Percentiles rank a stretch among this genome's conserved stretches.
Evolutionary conservation across 2,329 filamentous ascomycete genomes (phyloP).

Genomic region (Tolypocladium paradoxum): DNA sequence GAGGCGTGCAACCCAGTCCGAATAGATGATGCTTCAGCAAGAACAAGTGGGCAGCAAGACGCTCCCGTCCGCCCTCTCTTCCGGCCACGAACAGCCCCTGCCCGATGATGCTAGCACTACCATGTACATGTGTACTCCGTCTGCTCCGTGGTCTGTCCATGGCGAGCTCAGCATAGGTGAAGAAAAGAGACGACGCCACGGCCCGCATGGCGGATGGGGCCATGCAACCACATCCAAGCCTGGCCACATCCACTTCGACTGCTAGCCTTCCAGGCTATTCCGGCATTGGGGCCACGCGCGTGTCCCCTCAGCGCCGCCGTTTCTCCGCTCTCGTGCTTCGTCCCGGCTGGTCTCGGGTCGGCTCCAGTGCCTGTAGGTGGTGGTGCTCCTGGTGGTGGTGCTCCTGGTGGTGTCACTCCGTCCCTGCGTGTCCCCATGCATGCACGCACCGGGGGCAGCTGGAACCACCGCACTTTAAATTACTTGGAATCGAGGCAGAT

Average conservation of each 20-base stretch:
- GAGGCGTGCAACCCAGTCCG: not conserved
- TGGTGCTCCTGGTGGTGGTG: not conserved
- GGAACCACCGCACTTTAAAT: not conserved
- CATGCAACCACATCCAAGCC: not conserved
- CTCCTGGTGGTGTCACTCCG: not conserved
- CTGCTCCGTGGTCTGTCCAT: not conserved
- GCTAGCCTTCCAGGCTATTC: not conserved
- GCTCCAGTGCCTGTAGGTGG: not conserved
- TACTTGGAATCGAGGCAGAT: slow-evolving; percentile 1
- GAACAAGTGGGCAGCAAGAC: not conserved
- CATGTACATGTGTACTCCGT: too few species aligned
- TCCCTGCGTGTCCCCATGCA: not conserved
- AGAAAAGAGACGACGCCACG: not conserved
- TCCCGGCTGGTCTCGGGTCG: not conserved
- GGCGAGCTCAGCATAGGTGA: too few species aligned
- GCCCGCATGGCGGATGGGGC: not conserved
- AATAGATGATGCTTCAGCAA: not conserved
- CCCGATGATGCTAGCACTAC: not conserved
- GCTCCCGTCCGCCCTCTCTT: not conserved
- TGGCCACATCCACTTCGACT: not conserved
- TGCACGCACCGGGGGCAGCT: not conserved
- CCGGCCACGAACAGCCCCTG: not conserved
- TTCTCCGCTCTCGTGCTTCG: not conserved
- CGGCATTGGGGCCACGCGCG: not conserved
- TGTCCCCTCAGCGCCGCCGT: not conserved